Evolutionary conservation across 495 filamentous ascomycete genomes (phyloP), one percentile per base, ranked within the genome.

Genomic region (Lepidopterella palustris): DNA sequence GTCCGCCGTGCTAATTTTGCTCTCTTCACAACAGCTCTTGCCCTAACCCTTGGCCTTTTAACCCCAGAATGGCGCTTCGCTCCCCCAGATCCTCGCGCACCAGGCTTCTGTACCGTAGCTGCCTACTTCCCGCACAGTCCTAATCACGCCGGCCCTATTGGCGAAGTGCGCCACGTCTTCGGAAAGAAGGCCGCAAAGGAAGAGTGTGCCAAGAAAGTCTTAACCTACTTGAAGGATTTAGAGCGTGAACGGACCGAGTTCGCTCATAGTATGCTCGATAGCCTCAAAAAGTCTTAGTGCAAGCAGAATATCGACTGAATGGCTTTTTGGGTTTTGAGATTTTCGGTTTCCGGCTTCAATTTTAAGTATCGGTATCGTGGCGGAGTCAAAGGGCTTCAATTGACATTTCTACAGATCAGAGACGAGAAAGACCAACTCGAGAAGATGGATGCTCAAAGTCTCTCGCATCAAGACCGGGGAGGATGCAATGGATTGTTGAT

Each of bases 141-240:
- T 18, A 20, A 11, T 48, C 24, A 55, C 32, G 48, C 18, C 8
- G 71, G 71, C 1, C 60, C 63, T 47, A 64, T 79, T 29, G 76
- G 74, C 8, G 71, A 74, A 58, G 70, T 75, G 24, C 61, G 63
- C 11, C 66, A 74, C 57, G 65, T 79, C 0, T 77, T 60, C 60
- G 79, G 79, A 15, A 74, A 76, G 70, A 78, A 76, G 67, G 75
- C 69, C 42, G 74, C 77, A 3, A 79, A 75, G 55, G 77, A 80
- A 57, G 68, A 73, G 63, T 65, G 73, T 60, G 76, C 77, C 5
- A 68, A 62, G 59, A 29, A 51, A 15, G 70, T 75, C 29, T 59
- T 73, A 52, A 56, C 53, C 26, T 70, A 72, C 28, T 61, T 79
- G 56, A 64, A 62, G 56, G 57, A 61, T 20, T 59, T 76, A 29